These are phyloP conservation scores for Byssothecium circinans DNA, from an alignment of 2,329 filamentous ascomycete species.

Conservation along the genomic window DNA sequence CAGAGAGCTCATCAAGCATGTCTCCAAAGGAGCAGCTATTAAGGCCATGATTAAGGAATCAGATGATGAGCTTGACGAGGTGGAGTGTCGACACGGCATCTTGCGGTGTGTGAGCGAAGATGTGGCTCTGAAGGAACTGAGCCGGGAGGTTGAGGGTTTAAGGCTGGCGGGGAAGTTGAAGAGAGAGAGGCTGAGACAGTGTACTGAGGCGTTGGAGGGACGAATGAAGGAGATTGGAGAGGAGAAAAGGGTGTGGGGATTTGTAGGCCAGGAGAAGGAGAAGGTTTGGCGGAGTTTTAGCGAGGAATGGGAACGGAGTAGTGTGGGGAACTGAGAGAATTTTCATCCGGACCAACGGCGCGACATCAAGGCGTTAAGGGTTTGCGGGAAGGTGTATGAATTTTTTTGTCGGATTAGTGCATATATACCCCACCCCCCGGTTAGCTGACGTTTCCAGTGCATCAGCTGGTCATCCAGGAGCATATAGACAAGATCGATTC, in stretches of 20 bases:
- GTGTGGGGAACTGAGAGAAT: not conserved
- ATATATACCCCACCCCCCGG: no score
- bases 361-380: no score
- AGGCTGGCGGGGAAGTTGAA: not conserved
- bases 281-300: conserved; percentile 13
- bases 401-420: no score
- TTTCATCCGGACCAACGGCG: no score
- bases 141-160: conserved; percentile 4
- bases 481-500: no score
- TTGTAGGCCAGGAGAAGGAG: conserved; percentile 6
- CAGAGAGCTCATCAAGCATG: conserved; percentile 2
- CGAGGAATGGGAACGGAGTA: conserved; percentile 17
- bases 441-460: no score
- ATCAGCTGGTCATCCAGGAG: no score
- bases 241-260: conserved; percentile 23
- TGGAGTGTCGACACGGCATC: conserved; percentile 9
- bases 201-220: conserved; percentile 4
- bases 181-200: not conserved
- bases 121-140: conserved; percentile 17
- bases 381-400: no score
- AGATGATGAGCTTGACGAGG: conserved; percentile 15
- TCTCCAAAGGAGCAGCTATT: conserved; percentile 9
- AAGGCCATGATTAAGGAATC: conserved; percentile 10
- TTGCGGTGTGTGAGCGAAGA: conserved; percentile 22
- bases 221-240: conserved; percentile 9